phyloP scores from a whole-genome alignment of 371 early-diverging fungal species.

The Zopfochytrium polystomum region DNA sequence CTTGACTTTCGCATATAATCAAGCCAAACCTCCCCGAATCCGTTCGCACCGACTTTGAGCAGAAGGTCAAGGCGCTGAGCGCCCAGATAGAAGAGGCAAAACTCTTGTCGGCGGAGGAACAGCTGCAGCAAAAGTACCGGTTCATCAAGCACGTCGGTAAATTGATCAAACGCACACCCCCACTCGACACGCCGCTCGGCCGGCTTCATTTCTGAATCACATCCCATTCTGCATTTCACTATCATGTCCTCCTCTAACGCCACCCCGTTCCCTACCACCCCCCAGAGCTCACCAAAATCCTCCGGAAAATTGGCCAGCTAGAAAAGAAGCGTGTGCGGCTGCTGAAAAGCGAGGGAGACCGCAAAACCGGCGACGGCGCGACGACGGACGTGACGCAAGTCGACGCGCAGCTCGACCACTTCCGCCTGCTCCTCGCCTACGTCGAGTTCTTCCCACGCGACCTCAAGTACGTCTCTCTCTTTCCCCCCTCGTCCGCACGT shows the following conservation, averaged over 20 bases:
- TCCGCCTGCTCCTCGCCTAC: constrained; percentile 30
- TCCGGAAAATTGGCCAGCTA: constrained; percentile 13
- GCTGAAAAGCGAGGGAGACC: background rate
- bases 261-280: background rate
- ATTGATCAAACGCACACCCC: background rate
- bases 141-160: constrained; percentile 45
- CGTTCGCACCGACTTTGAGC: constrained; percentile 31
- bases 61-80: constrained; percentile 33
- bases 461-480: constrained; percentile 48
- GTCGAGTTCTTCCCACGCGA: constrained; percentile 38
- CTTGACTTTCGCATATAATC: too few species aligned
- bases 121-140: constrained; percentile 38
- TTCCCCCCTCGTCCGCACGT: constrained; percentile 35
- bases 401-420: constrained; percentile 15
- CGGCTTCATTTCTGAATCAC: background rate
- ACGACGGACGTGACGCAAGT: background rate
- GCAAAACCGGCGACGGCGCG: background rate
- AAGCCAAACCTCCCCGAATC: constrained; percentile 30
- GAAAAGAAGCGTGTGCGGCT: constrained; percentile 10
- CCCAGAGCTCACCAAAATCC: constrained; percentile 26
- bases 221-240: background rate
- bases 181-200: background rate
- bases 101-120: constrained; percentile 22
- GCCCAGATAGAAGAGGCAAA: constrained; percentile 18
- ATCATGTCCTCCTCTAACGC: background rate